Percentiles rank a stretch among this genome's conserved stretches.
phyloP scores from a whole-genome alignment of 2,329 filamentous ascomycete genomes.

The Talaromyces islandicus region DNA sequence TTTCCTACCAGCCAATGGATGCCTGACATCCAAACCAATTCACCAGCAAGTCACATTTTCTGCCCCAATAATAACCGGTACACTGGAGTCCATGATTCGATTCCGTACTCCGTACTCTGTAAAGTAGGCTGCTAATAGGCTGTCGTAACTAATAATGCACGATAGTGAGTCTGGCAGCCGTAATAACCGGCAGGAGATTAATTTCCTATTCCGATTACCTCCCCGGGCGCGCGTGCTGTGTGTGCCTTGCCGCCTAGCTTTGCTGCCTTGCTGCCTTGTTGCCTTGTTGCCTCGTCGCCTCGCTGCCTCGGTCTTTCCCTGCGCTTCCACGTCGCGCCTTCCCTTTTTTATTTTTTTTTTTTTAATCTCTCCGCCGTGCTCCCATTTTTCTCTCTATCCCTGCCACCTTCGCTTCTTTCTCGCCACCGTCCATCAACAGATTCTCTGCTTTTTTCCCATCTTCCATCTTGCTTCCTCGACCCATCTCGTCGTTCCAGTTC shows the following conservation, averaged over 20 bases:
- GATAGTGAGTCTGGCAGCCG: background rate
- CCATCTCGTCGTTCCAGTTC: background rate
- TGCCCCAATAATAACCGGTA: too few relatives aligned
- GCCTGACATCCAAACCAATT: too few relatives aligned
- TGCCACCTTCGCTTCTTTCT: background rate
- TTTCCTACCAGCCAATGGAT: background rate
- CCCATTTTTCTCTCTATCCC: background rate
- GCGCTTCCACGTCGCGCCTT: background rate
- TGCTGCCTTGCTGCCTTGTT: too few relatives aligned
- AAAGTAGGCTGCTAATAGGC: background rate
- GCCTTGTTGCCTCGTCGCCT: slow-evolving; percentile 5
- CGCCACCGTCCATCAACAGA: background rate
- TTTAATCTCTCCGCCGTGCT: background rate
- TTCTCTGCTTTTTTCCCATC: background rate
- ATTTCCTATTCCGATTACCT: background rate
- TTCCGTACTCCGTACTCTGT: too few relatives aligned
- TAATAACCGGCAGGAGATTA: background rate
- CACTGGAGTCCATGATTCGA: background rate
- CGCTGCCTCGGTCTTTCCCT: slow-evolving; percentile 1
- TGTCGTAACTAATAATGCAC: background rate
- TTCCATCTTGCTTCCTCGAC: background rate
- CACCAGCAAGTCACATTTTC: too few relatives aligned
- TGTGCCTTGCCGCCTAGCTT: too few relatives aligned
- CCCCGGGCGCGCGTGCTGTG: background rate
- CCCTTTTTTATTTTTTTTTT: slow-evolving; percentile 3